Evolutionary conservation across 2,329 filamentous ascomycete genomes (phyloP).

Genomic region (Fusarium sp.): DNA sequence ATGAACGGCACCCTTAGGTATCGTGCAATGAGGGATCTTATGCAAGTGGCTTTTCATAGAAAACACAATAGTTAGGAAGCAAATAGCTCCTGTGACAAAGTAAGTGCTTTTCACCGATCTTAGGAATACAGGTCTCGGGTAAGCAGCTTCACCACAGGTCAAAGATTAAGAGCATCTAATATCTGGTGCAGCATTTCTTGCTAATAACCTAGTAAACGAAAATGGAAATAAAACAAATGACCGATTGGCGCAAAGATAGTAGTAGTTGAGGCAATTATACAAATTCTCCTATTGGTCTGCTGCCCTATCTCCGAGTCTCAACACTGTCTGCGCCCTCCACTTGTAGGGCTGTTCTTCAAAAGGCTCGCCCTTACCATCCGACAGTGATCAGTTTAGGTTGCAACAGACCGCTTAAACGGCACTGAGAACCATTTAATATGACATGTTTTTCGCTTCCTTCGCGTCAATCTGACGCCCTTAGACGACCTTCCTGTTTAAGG

Average conservation of each 20-base stretch:
- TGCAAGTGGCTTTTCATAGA: background rate
- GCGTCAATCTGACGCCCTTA: constrained; percentile 12
- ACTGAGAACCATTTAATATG: background rate
- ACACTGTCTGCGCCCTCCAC: constrained; percentile 7
- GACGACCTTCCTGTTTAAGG: constrained; percentile 10
- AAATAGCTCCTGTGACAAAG: background rate
- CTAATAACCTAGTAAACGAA: background rate
- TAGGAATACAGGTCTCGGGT: background rate
- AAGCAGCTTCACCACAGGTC: background rate
- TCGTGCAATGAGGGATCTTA: accelerated
- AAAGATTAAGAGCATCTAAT: background rate
- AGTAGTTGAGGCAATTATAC: background rate
- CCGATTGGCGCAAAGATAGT: background rate
- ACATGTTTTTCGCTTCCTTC: background rate
- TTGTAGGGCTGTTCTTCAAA: background rate
- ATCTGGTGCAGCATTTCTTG: background rate
- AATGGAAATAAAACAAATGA: background rate
- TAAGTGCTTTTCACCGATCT: background rate
- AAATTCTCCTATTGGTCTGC: background rate
- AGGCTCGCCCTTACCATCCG: background rate
- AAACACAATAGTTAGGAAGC: accelerated
- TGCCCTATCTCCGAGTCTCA: background rate
- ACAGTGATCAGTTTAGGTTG: background rate
- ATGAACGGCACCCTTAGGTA: accelerated
- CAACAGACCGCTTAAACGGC: background rate